Conservation (phyloP, 345 rosid genomes). For the Limnanthes douglasii region DNA sequence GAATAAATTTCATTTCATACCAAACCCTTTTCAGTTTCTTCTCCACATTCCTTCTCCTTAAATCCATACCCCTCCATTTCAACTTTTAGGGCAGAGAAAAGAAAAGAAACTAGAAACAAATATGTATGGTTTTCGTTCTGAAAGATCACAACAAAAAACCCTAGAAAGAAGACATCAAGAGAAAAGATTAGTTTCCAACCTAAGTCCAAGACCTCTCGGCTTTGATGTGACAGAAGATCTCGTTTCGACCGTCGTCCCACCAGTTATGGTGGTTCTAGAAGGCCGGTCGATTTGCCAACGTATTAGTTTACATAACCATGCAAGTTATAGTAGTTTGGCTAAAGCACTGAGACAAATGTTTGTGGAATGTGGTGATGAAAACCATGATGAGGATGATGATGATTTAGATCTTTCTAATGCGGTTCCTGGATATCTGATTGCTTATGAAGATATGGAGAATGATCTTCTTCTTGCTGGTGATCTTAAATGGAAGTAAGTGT, state of each 20-base stretch:
- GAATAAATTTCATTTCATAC: no score
- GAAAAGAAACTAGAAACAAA: background rate
- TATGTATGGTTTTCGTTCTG: slow-evolving; percentile 35
- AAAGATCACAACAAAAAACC: slow-evolving; percentile 36
- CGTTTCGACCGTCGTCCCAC: slow-evolving; percentile 52
- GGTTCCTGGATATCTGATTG: slow-evolving; percentile 66
- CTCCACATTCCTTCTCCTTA: slow-evolving; percentile 2
- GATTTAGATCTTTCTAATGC: slow-evolving; percentile 62
- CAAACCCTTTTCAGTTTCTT: slow-evolving; percentile 16
- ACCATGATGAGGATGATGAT: slow-evolving; percentile 8
- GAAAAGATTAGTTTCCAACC: no score
- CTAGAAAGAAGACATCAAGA: slow-evolving; percentile 38
- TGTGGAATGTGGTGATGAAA: slow-evolving; percentile 26
- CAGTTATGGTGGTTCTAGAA: slow-evolving; percentile 73
- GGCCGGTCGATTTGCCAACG: slow-evolving; percentile 91
- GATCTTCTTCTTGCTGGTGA: slow-evolving; percentile 95
- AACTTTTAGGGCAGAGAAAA: no score
- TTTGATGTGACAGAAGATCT: slow-evolving; percentile 43
- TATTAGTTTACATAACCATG: slow-evolving; percentile 63
- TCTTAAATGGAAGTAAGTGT: slow-evolving; percentile 70
- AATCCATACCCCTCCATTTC: slow-evolving; percentile 9
- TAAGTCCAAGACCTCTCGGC: slow-evolving; percentile 13
- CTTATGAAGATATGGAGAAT: slow-evolving; percentile 84
- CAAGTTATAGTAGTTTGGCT: slow-evolving; percentile 69
- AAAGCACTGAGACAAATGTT: slow-evolving; percentile 74